These are phyloP conservation scores for Daedaleopsis sinensis DNA, from an alignment of 768 basidiomycete genomes.

Conservation along the genomic window DNA sequence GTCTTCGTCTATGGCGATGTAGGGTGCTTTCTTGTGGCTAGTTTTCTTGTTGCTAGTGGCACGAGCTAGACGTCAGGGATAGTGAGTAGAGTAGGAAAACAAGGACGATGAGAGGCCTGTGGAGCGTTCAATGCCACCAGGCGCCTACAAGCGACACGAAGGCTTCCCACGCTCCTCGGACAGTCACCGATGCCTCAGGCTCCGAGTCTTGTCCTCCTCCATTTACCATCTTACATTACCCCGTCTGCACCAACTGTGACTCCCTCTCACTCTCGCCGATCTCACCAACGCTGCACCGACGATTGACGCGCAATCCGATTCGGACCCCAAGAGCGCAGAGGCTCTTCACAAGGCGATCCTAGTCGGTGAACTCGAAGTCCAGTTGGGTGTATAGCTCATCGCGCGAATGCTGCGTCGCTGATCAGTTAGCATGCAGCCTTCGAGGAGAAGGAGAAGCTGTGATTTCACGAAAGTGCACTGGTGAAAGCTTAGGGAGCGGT, in stretches of 20 bases:
- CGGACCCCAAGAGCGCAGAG: conserved; percentile 67
- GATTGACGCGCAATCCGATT: conserved; percentile 53
- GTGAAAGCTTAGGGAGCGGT: conserved; percentile 84
- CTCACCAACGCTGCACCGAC: neutral
- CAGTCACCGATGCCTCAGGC: too few species aligned
- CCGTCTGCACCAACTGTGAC: too few species aligned
- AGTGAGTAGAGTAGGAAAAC: neutral
- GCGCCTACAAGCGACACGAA: conserved; percentile 33
- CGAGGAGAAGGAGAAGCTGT: conserved; percentile 55
- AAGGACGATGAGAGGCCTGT: conserved; percentile 5
- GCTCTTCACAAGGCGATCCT: conserved; percentile 75
- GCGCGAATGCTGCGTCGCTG: conserved; percentile 8
- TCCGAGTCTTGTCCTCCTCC: conserved; percentile 22
- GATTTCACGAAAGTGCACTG: conserved; percentile 85
- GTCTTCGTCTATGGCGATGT: conserved; percentile 74
- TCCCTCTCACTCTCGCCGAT: too few species aligned
- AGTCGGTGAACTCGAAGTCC: conserved; percentile 36
- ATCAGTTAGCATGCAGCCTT: conserved; percentile 18
- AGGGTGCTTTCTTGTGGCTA: neutral
- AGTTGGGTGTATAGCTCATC: neutral
- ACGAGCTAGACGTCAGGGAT: too few species aligned
- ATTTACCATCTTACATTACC: too few species aligned
- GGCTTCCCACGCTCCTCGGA: conserved; percentile 35
- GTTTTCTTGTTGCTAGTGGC: neutral
- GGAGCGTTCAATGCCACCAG: neutral